Evolutionary conservation across 2,329 filamentous ascomycete genomes (phyloP).

Genomic region (Penicillium nordicum): DNA sequence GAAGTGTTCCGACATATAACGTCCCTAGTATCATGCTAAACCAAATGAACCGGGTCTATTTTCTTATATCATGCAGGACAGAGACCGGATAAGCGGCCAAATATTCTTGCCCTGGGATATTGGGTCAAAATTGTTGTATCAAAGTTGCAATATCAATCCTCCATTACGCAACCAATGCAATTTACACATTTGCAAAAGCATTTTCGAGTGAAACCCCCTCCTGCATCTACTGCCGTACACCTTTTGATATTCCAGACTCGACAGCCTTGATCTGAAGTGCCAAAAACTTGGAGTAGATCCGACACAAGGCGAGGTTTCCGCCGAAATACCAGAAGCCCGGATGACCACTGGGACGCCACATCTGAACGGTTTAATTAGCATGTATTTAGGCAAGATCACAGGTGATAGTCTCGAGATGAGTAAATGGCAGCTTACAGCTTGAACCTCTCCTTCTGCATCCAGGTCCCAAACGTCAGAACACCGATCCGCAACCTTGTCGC

Average conservation of each 20-base stretch:
- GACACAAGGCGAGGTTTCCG: conserved; percentile 61
- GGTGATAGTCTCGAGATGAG: no score
- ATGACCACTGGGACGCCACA: conserved; percentile 59
- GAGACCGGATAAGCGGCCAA: no score
- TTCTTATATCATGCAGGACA: no score
- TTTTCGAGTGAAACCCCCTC: no score
- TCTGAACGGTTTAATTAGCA: conserved; percentile 5
- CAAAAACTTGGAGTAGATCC: conserved; percentile 56
- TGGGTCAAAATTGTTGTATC: neutral
- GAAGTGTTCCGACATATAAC: no score
- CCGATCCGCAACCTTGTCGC: conserved; percentile 57
- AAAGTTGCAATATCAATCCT: neutral
- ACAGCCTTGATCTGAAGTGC: conserved; percentile 51
- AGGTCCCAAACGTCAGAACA: conserved; percentile 61
- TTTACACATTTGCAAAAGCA: neutral
- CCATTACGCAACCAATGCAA: neutral
- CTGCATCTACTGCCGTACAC: neutral
- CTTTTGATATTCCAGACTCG: conserved; percentile 37
- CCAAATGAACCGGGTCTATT: no score
- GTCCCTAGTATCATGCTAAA: no score
- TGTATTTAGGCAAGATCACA: neutral
- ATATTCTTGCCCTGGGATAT: neutral
- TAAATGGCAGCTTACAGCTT: conserved; percentile 37
- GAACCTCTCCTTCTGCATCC: conserved; percentile 54
- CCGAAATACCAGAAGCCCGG: conserved; percentile 65